phyloP scores from a whole-genome alignment of 345 rosid genomes.

The Gossypium raimondii region DNA sequence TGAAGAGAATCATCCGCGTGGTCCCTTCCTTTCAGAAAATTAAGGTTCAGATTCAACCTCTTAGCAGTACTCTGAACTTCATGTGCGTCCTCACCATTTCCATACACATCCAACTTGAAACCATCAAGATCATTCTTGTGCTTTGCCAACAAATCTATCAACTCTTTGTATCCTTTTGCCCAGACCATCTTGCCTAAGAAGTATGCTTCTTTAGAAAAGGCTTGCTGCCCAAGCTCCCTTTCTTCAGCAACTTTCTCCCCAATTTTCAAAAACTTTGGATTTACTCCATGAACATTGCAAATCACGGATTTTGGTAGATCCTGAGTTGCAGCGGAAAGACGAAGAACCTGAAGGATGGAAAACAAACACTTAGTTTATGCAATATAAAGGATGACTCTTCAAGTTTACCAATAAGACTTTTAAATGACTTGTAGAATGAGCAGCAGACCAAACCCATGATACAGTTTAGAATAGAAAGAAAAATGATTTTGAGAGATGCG shows the following conservation, averaged over 20 bases:
- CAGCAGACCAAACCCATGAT: not conserved
- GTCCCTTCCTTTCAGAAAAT: conserved; percentile 84
- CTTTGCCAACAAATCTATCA: conserved; percentile 77
- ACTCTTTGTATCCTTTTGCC: conserved; percentile 97
- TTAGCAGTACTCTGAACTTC: conserved; percentile 78
- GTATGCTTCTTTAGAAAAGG: conserved; percentile 95
- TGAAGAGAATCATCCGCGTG: conserved; percentile 94
- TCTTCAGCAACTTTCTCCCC: conserved; percentile 84
- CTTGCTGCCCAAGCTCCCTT: conserved; percentile 81
- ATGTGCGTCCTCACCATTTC: conserved; percentile 90
- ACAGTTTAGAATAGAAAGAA: not conserved
- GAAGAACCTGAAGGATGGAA: conserved; percentile 65
- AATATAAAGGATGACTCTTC: not conserved
- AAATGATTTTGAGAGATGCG: not conserved
- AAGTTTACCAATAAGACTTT: conserved; percentile 4
- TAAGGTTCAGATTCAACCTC: conserved; percentile 66
- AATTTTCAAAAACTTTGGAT: conserved; percentile 85
- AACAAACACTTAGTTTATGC: conserved; percentile 7
- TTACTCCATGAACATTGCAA: conserved; percentile 98
- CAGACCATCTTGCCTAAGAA: conserved; percentile 98
- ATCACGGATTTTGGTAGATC: conserved; percentile 81
- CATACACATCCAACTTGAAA: conserved; percentile 86
- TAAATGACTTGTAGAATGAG: not conserved
- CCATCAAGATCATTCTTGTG: conserved; percentile 76
- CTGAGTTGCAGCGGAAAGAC: conserved; percentile 96